A percentile compares a stretch with the other conserved stretches of the same genome.
Conservation (phyloP, 2,329 filamentous ascomycete species). For the Aureobasidium sp. region DNA sequence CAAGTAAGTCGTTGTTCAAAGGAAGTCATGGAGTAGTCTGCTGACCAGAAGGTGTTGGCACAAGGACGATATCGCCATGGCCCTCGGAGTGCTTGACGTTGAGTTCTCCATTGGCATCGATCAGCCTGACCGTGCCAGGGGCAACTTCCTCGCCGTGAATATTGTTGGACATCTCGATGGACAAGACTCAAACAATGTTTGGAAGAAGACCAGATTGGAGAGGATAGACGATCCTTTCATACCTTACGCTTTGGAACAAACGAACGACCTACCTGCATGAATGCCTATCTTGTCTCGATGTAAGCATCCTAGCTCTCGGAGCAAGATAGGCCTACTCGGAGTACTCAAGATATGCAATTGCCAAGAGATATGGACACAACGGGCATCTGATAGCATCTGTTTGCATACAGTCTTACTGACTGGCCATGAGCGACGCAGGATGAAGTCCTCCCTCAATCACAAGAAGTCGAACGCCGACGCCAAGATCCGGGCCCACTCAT, state of each 20-base stretch:
- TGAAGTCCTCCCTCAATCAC: no score
- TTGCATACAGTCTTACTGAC: not conserved
- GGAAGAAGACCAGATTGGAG: not conserved
- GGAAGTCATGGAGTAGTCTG: not conserved
- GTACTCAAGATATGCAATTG: not conserved
- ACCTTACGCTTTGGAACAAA: not conserved
- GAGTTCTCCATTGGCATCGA: conserved; percentile 32
- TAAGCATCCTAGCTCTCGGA: not conserved
- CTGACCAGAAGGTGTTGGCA: conserved; percentile 31
- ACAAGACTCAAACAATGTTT: not conserved
- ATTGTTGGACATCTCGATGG: not conserved
- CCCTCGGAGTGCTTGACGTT: conserved; percentile 27
- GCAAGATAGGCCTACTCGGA: not conserved
- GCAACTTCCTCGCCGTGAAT: not conserved
- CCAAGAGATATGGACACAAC: not conserved
- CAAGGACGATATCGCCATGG: conserved; percentile 31
- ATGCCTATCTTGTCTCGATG: not conserved
- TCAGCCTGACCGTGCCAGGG: conserved; percentile 35
- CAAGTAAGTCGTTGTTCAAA: not conserved
- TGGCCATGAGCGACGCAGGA: no score
- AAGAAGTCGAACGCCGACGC: not conserved
- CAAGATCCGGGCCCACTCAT: not conserved
- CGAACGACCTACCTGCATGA: not conserved
- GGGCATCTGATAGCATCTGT: not conserved
- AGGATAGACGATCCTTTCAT: not conserved